These are phyloP conservation scores for Hypoxylon fragiforme DNA, from an alignment of 495 filamentous ascomycete genomes.

Conservation along the genomic window DNA sequence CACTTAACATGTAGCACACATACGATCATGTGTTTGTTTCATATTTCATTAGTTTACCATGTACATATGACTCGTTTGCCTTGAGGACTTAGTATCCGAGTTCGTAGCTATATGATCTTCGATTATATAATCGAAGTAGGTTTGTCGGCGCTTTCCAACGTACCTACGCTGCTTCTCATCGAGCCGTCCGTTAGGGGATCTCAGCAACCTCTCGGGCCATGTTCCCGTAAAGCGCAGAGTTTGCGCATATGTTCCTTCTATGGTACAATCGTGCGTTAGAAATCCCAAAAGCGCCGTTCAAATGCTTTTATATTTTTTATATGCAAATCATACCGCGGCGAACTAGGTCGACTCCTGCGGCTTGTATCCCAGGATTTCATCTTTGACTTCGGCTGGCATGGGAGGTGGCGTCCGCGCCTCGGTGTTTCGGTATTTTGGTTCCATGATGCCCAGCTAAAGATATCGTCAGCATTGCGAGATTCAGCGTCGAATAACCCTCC, in stretches of 20 bases:
- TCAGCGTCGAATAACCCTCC: neutral
- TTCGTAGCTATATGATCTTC: too few relatives aligned
- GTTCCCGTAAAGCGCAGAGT: neutral
- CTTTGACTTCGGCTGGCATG: conserved; percentile 22
- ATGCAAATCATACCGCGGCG: neutral
- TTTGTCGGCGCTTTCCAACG: too few relatives aligned
- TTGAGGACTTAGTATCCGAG: too few relatives aligned
- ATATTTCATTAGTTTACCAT: too few relatives aligned
- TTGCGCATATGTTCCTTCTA: neutral
- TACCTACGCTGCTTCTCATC: too few relatives aligned
- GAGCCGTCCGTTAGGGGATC: too few relatives aligned
- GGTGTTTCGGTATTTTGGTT: conserved; percentile 38
- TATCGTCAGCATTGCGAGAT: neutral
- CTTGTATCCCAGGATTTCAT: conserved; percentile 6
- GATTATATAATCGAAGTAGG: too few relatives aligned
- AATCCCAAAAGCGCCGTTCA: neutral
- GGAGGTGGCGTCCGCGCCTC: conserved; percentile 31
- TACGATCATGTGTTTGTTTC: too few relatives aligned
- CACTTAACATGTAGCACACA: too few relatives aligned
- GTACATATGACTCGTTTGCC: too few relatives aligned
- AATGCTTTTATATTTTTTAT: too few relatives aligned
- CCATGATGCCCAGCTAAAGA: conserved; percentile 33
- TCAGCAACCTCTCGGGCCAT: neutral
- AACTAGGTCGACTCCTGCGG: conserved; percentile 11
- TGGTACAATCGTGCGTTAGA: neutral